Conservation (phyloP, 1,284 basidiomycete genomes). For the Sanguinoderma infundibulare region DNA sequence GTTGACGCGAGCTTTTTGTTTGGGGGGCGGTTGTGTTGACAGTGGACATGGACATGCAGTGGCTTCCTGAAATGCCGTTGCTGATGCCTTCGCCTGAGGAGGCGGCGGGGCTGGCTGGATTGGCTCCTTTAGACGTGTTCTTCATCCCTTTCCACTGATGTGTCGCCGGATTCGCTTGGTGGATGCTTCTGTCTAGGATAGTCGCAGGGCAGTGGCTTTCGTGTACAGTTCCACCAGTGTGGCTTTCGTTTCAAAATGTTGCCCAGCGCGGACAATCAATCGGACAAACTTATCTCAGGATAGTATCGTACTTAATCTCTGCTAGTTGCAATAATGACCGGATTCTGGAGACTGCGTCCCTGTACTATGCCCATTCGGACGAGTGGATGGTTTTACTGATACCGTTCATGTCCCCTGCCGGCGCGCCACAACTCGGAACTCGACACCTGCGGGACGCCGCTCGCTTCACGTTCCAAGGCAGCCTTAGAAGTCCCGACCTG, state of each 20-base stretch:
- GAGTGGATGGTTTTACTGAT: too few relatives aligned
- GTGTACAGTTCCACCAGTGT: neutral
- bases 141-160: conserved; percentile 2
- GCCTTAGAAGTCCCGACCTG: too few relatives aligned
- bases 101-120: neutral
- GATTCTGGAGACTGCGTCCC: too few relatives aligned
- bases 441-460: too few relatives aligned
- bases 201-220: too few relatives aligned
- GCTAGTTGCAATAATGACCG: neutral
- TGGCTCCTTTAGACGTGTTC: neutral
- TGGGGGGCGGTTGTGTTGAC: neutral
- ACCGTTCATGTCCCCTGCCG: too few relatives aligned
- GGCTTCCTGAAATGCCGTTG: neutral
- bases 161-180: neutral
- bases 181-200: too few relatives aligned
- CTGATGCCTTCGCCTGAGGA: neutral
- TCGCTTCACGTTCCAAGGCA: too few relatives aligned
- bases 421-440: too few relatives aligned
- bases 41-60: neutral
- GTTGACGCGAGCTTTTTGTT: neutral
- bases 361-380: too few relatives aligned
- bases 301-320: neutral
- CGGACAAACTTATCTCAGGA: neutral
- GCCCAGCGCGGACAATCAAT: too few relatives aligned
- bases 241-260: neutral